Evolutionary conservation across 345 rosid genomes (phyloP).

Genomic region (Arabis alpina): DNA sequence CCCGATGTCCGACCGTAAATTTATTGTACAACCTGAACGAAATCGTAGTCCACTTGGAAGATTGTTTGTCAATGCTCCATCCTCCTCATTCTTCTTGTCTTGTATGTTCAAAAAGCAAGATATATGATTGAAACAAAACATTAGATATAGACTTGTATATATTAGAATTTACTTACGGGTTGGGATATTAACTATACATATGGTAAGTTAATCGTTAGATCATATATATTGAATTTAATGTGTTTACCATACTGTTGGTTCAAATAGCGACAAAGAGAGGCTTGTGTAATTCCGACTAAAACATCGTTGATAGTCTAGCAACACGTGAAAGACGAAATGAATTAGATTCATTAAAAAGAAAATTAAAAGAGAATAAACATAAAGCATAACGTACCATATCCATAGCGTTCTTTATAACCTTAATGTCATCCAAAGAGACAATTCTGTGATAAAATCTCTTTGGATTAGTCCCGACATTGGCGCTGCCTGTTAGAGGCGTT

Average conservation of each 20-base stretch:
- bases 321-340: background rate
- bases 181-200: background rate
- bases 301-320: slow-evolving; percentile 69
- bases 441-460: slow-evolving; percentile 47
- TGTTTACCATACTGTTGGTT: slow-evolving; percentile 14
- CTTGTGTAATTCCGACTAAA: slow-evolving; percentile 58
- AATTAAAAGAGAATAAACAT: background rate
- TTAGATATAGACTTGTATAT: too few species aligned
- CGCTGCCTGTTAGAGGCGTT: slow-evolving; percentile 52
- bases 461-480: background rate
- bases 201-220: background rate
- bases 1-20: slow-evolving; percentile 54
- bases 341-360: slow-evolving; percentile 10
- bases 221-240: slow-evolving; percentile 5
- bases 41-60: slow-evolving; percentile 44
- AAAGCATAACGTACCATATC: slow-evolving; percentile 15
- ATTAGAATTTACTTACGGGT: too few species aligned
- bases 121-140: too few species aligned
- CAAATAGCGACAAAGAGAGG: slow-evolving; percentile 58
- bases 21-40: slow-evolving; percentile 47
- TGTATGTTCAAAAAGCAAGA: background rate
- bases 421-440: slow-evolving; percentile 54
- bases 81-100: background rate
- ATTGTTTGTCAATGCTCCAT: slow-evolving; percentile 5
- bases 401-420: slow-evolving; percentile 7